Percentiles rank a stretch among this genome's conserved stretches.
Evolutionary conservation across 2,329 filamentous ascomycete genomes (phyloP).

Genomic region (Arthrobotrys pseudoclavata): DNA sequence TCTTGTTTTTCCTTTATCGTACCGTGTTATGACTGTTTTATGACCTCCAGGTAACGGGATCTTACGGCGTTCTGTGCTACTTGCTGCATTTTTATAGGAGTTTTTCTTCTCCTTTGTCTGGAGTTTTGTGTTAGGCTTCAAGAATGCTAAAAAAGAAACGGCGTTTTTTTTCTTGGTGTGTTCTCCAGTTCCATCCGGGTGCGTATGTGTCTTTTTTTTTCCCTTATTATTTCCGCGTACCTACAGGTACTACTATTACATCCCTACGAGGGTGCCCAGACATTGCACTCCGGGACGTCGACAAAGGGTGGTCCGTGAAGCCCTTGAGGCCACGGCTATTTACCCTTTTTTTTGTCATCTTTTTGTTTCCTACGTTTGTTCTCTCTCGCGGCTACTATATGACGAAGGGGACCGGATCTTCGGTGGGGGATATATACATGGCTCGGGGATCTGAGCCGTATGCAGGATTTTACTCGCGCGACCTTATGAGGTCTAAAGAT

Average conservation of each 20-base stretch:
- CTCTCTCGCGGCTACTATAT: conserved; percentile 10
- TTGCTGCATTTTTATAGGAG: conserved; percentile 15
- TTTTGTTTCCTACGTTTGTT: conserved; percentile 10
- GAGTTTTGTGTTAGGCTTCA: conserved; percentile 15
- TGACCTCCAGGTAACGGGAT: conserved; percentile 39
- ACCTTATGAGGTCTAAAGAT: not conserved
- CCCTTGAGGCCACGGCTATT: not conserved
- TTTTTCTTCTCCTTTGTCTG: conserved; percentile 41
- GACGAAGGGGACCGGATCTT: conserved; percentile 21
- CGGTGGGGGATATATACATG: not conserved
- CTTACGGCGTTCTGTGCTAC: conserved; percentile 27
- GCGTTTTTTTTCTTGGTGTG: conserved; percentile 25
- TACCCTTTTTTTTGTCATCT: not conserved
- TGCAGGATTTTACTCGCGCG: too few relatives aligned
- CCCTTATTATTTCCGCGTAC: not conserved
- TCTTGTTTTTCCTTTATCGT: conserved; percentile 16
- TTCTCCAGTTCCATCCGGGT: not conserved
- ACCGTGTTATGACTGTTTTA: conserved; percentile 53
- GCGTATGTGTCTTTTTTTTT: conserved; percentile 2
- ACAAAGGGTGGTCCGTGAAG: not conserved
- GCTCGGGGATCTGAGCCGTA: not conserved
- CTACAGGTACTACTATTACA: not conserved
- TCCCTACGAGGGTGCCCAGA: not conserved
- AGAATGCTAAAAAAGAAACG: conserved; percentile 35
- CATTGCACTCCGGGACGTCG: not conserved